Base-by-base conservation (phyloP, 2,329 filamentous ascomycete species). In the Trichoderma asperellum region DNA sequence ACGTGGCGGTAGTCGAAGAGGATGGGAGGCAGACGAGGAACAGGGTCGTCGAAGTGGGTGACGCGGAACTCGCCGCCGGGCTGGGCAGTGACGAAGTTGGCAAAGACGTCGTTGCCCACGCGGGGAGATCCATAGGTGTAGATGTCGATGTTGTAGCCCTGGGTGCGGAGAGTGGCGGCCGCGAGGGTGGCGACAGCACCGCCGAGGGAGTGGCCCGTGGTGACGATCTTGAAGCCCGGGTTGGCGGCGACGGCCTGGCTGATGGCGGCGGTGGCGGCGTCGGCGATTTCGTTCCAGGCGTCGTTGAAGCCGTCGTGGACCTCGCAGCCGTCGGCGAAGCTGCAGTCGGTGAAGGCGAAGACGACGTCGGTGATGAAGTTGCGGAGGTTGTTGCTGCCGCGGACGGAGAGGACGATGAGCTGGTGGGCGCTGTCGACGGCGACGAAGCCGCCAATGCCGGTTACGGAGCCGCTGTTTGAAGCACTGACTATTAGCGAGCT, bases 131-230 rank as follows among this genome's bases (percentile, higher is more conserved):
- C 91, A 79, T 86, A 93, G 1, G 87, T 89, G 82, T 89, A 91
- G 55, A 92, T 74, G 73, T 90, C 88, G 18, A 76, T 70, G 1
- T 79, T 72, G 70, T 80, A 78, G 53, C 85, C 87, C 11, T 76
- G 74, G 6, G 77, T 76, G 58, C 89, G 85, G 24, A 91, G 79
- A 72, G 87, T 83, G 0, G 84, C 87, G 0, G 84, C 87, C 0
- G 83, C 89, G 5, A 93, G 76, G 7, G 85, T 87, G 49, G 86
- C 88, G 2, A 92, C 81, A 7, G 89, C 89, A 32, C 83, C 91
- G 59, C 91, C 91, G 4, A 93, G 86, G 11, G 88, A 91, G 81
- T 92, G 90, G 43, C 91, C 91, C 0, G 89, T 88, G n/a, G 85
- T 77, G 21, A 90, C 76, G 75, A 91, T 75, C 57, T 77, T 77